phyloP scores from a whole-genome alignment of 441 rosid species.

The Adansonia madagascariensis region DNA sequence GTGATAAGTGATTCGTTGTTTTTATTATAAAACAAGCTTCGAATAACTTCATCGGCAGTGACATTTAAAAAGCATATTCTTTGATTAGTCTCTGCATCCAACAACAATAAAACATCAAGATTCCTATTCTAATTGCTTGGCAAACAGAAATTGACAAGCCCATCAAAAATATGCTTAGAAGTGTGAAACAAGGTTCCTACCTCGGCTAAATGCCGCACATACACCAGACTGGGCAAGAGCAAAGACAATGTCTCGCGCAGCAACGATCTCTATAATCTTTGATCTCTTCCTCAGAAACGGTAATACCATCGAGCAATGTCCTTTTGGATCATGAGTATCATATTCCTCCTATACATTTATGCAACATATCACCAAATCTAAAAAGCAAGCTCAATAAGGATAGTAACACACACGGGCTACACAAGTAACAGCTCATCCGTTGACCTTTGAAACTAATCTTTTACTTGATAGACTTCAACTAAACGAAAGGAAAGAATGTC shows the following conservation, averaged over 20 bases:
- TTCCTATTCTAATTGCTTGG: not conserved
- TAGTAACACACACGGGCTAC: constrained; percentile 11
- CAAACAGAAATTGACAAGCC: constrained; percentile 14
- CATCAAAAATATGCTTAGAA: not conserved
- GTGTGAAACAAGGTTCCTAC: constrained; percentile 36
- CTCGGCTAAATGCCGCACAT: constrained; percentile 94
- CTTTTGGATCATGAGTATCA: constrained; percentile 93
- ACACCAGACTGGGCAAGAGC: constrained; percentile 98
- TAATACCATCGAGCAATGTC: constrained; percentile 68
- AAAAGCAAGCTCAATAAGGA: constrained; percentile 6
- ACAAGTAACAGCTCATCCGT: not conserved
- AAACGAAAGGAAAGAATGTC: not conserved
- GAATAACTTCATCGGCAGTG: constrained; percentile 54
- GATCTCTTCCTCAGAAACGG: constrained; percentile 91
- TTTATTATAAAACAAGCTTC: constrained; percentile 59
- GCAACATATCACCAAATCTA: constrained; percentile 13
- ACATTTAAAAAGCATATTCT: constrained; percentile 59
- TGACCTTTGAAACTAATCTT: not conserved
- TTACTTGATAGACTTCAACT: not conserved
- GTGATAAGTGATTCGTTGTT: constrained; percentile 62
- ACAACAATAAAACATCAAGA: constrained; percentile 19
- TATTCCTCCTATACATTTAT: constrained; percentile 66
- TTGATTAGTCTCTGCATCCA: constrained; percentile 51
- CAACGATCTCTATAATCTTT: constrained; percentile 91
- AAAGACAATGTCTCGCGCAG: constrained; percentile 89